A percentile compares a stretch with the other conserved stretches of the same genome.
Conservation (phyloP, 352 stramenopile species). For the Pythium vanterpoolii region DNA sequence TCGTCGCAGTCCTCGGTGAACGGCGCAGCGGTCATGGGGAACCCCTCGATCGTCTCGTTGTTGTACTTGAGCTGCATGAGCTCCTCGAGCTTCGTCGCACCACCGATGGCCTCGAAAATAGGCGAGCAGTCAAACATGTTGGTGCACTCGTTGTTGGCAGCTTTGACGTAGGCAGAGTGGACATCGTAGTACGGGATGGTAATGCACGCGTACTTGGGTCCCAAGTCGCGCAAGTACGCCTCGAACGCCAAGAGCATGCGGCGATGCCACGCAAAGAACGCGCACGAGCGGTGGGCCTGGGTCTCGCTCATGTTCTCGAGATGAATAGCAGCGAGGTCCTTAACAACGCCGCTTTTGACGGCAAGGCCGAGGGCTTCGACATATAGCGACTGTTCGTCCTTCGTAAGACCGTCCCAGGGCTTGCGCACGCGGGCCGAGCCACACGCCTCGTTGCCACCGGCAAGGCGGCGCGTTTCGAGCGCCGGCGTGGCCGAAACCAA, state of each 20-base stretch:
- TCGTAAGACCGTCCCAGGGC: slow-evolving; percentile 39
- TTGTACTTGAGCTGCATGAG: slow-evolving; percentile 25
- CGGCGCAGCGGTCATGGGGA: slow-evolving; percentile 27
- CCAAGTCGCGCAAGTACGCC: slow-evolving; percentile 55
- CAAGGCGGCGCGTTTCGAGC: slow-evolving; percentile 19
- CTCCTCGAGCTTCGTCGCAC: slow-evolving; percentile 15
- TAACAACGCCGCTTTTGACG: slow-evolving; percentile 39
- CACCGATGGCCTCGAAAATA: slow-evolving; percentile 54
- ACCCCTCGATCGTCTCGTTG: slow-evolving; percentile 31
- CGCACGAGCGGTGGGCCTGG: slow-evolving; percentile 54
- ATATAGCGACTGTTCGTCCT: slow-evolving; percentile 51
- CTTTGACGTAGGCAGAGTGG: slow-evolving; percentile 55
- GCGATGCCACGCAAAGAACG: slow-evolving; percentile 66
- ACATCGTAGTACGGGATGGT: slow-evolving; percentile 82
- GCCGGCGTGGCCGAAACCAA: neutral
- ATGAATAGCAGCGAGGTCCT: slow-evolving; percentile 47
- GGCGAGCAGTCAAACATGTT: slow-evolving; percentile 64
- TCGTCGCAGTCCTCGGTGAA: slow-evolving; percentile 44
- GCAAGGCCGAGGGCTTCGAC: slow-evolving; percentile 44
- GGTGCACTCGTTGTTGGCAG: slow-evolving; percentile 39
- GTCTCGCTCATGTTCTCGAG: slow-evolving; percentile 42
- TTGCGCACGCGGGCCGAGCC: slow-evolving; percentile 41
- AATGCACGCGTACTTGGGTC: slow-evolving; percentile 53
- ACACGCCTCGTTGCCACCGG: slow-evolving; percentile 50
- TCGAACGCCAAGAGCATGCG: slow-evolving; percentile 63